A percentile compares a stretch with the other conserved stretches of the same genome.
phyloP scores from a whole-genome alignment of 2,329 filamentous ascomycete species.

The Lasiodiplodia citricola region DNA sequence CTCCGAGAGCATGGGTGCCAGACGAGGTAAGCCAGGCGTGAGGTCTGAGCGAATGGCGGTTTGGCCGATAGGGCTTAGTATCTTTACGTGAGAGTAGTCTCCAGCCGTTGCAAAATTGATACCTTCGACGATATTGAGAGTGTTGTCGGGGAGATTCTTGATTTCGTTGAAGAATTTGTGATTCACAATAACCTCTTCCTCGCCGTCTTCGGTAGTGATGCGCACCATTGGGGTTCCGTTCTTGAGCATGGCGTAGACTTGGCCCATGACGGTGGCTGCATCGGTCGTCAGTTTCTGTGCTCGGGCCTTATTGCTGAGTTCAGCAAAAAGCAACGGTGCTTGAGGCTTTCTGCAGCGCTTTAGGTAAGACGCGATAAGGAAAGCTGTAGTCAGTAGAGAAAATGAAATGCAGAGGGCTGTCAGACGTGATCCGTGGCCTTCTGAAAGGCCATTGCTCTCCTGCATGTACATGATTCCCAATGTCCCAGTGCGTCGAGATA shows the following conservation, averaged over 20 bases:
- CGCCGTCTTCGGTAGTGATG: constrained; percentile 14
- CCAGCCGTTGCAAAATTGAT: constrained; percentile 30
- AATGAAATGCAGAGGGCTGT: too few species aligned
- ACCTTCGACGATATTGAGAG: constrained; percentile 39
- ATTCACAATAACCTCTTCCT: constrained; percentile 36
- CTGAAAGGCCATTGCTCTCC: too few species aligned
- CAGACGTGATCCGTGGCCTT: too few species aligned
- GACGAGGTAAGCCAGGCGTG: constrained; percentile 39
- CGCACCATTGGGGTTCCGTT: not conserved
- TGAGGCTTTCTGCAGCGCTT: not conserved
- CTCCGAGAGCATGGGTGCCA: constrained; percentile 36
- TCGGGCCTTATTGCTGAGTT: not conserved
- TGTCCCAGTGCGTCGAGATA: too few species aligned
- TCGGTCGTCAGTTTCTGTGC: not conserved
- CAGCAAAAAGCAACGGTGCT: constrained; percentile 8
- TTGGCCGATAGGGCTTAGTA: not conserved
- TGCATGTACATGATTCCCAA: too few species aligned
- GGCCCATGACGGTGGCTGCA: not conserved
- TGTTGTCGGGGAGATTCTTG: constrained; percentile 39
- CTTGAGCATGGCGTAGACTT: constrained; percentile 1
- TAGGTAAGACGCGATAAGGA: too few species aligned
- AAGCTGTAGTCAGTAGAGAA: too few species aligned
- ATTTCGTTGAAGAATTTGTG: constrained; percentile 38
- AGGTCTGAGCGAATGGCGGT: constrained; percentile 40
- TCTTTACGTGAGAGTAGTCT: constrained; percentile 27